A percentile compares a stretch with the other conserved stretches of the same genome.
Evolutionary conservation across 495 filamentous ascomycete species (phyloP).

Genomic region (Letharia columbiana): DNA sequence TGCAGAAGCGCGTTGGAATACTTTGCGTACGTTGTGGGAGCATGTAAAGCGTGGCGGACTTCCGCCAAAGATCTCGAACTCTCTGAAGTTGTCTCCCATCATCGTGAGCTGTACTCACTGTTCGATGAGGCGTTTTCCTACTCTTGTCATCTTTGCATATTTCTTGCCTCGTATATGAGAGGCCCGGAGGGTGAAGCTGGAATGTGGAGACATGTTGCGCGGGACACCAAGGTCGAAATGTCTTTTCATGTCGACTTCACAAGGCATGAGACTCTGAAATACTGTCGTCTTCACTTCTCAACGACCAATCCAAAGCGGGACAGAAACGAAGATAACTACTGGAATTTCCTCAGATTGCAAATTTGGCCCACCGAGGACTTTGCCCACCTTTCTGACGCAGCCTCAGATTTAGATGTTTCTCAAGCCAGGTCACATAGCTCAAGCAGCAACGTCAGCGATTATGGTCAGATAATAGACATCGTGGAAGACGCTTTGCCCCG

Average conservation of each 20-base stretch:
- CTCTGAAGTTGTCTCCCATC: conserved; percentile 3
- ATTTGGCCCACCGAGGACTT: not conserved
- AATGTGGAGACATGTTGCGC: not conserved
- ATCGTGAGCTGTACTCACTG: conserved; percentile 5
- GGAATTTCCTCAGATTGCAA: not conserved
- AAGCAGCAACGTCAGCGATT: no score
- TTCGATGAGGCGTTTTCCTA: no score
- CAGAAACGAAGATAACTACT: not conserved
- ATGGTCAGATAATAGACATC: no score
- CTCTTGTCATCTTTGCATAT: conserved; percentile 4
- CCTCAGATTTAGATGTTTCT: not conserved
- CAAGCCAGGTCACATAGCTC: no score
- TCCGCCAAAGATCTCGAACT: not conserved
- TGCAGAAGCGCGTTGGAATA: not conserved
- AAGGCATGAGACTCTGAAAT: not conserved
- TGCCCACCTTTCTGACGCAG: not conserved
- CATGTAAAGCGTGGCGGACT: not conserved
- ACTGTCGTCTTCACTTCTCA: not conserved
- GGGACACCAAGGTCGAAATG: conserved; percentile 1
- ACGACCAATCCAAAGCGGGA: not conserved
- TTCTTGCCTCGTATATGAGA: not conserved
- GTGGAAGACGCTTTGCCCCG: no score
- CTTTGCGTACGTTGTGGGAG: not conserved
- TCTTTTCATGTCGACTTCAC: not conserved
- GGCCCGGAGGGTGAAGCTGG: not conserved